Evolutionary conservation across 2,329 filamentous ascomycete species (phyloP).

Genomic region (Cladorrhinum sp.): DNA sequence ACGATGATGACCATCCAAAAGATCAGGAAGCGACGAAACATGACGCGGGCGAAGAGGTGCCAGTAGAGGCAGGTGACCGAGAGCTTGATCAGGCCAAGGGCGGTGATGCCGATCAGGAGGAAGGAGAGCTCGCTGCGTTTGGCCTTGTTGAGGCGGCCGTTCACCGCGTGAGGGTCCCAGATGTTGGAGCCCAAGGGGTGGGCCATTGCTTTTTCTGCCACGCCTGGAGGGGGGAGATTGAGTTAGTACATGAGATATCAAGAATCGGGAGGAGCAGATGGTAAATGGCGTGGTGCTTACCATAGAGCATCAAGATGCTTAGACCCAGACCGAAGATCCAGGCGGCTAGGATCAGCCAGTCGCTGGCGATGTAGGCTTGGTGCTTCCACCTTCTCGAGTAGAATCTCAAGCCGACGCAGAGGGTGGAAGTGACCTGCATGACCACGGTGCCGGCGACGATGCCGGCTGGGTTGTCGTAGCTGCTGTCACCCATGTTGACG

Average conservation of each 20-base stretch:
- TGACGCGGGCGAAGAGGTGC: constrained; percentile 15
- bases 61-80: constrained; percentile 15
- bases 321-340: constrained; percentile 7
- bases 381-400: constrained; percentile 13
- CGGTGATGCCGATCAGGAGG: constrained; percentile 9
- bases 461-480: constrained; percentile 13
- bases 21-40: constrained; percentile 17
- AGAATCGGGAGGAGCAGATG: neutral
- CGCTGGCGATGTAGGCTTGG: constrained; percentile 10
- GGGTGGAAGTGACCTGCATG: constrained; percentile 6
- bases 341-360: constrained; percentile 14
- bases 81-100: constrained; percentile 13
- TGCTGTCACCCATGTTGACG: neutral
- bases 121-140: constrained; percentile 12
- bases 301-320: constrained; percentile 10
- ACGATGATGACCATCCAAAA: constrained; percentile 12
- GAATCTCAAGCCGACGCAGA: constrained; percentile 13
- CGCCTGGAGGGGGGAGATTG: neutral
- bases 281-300: too few relatives aligned
- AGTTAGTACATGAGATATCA: neutral
- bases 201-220: constrained; percentile 6
- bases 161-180: constrained; percentile 9
- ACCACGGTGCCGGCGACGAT: constrained; percentile 11
- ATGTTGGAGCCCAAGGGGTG: constrained; percentile 7
- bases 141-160: constrained; percentile 11